These are phyloP conservation scores for Daldinia sp. DNA, from an alignment of 2,329 filamentous ascomycete genomes.

Conservation along the genomic window DNA sequence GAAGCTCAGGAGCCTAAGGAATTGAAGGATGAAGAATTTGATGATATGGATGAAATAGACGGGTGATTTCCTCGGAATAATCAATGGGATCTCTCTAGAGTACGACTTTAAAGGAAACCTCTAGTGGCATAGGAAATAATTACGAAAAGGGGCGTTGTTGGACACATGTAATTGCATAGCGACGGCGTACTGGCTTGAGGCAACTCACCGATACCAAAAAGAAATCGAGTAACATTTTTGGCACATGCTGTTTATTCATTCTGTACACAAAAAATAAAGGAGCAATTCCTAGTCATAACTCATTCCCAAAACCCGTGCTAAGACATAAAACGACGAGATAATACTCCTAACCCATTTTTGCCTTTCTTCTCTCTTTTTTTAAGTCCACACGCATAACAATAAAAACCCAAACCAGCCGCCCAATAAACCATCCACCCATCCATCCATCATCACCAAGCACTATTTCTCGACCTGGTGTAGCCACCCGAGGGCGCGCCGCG, in stretches of 20 bases:
- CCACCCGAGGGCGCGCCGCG: slow-evolving; percentile 31
- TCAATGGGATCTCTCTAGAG: not conserved
- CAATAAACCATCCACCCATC: not conserved
- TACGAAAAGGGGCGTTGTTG: not conserved
- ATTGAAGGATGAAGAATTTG: slow-evolving; percentile 52
- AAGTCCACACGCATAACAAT: not conserved
- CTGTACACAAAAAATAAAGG: slow-evolving; percentile 27
- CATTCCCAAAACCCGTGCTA: slow-evolving; percentile 25
- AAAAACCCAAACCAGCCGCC: not conserved
- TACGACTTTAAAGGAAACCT: not conserved
- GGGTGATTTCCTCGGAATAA: slow-evolving; percentile 2
- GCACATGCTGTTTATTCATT: slow-evolving; percentile 35
- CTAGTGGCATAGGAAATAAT: not conserved
- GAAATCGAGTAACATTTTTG: slow-evolving; percentile 27
- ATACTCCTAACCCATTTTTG: slow-evolving; percentile 8
- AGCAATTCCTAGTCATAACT: slow-evolving; percentile 27
- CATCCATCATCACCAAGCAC: slow-evolving; percentile 19
- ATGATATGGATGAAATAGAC: slow-evolving; percentile 35
- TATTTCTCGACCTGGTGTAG: slow-evolving; percentile 33
- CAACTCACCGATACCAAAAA: slow-evolving; percentile 42
- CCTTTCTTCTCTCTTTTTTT: not conserved
- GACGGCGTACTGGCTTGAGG: slow-evolving; percentile 45
- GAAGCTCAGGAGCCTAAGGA: slow-evolving; percentile 54
- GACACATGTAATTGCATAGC: slow-evolving; percentile 46
- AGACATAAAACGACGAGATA: slow-evolving; percentile 16